phyloP scores from a whole-genome alignment of 495 filamentous ascomycete species.

The Margaritispora aquatica region DNA sequence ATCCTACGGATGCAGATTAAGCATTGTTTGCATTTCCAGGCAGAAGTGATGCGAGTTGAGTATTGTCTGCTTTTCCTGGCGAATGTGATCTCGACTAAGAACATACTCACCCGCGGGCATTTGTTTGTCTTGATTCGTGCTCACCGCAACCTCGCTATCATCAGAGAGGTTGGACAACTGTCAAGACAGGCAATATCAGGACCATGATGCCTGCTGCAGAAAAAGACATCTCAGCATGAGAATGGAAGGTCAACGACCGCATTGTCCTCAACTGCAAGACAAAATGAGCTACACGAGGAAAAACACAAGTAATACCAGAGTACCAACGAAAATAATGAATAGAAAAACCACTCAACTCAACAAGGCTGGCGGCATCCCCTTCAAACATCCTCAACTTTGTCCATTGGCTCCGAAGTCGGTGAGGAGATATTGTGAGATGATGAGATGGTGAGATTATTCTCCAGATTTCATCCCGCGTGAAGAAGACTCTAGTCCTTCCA shows the following conservation, averaged over 20 bases:
- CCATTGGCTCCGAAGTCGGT: slow-evolving; percentile 1
- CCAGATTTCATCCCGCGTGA: background rate
- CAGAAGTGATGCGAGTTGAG: background rate
- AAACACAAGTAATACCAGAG: background rate
- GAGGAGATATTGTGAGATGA: background rate
- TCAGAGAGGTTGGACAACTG: background rate
- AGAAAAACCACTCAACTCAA: background rate
- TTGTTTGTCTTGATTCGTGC: background rate
- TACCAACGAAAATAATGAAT: too few relatives aligned
- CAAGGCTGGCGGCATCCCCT: background rate
- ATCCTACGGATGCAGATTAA: slow-evolving; percentile 47
- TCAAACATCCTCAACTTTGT: background rate
- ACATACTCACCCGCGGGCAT: background rate
- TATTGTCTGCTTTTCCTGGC: too few relatives aligned
- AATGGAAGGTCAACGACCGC: background rate
- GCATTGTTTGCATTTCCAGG: background rate
- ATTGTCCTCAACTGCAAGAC: too few relatives aligned
- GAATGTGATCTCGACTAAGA: too few relatives aligned
- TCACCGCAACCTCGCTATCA: background rate
- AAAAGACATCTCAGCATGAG: background rate
- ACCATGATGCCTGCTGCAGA: background rate
- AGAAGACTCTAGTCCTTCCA: background rate
- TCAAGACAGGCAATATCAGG: background rate
- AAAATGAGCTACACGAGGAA: too few relatives aligned
- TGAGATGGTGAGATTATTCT: too few relatives aligned